phyloP scores from a whole-genome alignment of 164 flowering plant species.

The Tetrastigma voinierianum region DNA sequence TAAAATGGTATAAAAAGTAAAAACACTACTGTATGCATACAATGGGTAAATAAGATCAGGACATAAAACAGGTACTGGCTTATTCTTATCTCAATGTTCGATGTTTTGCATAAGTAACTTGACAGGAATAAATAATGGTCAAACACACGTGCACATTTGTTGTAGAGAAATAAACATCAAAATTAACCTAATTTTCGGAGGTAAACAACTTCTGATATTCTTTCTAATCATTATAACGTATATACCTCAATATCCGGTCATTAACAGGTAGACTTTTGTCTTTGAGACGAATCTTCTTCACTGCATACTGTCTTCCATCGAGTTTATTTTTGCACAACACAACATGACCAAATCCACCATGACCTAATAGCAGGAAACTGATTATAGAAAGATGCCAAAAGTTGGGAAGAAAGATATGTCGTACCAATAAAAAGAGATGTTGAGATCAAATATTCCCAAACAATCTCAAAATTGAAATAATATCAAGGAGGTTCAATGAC shows the following conservation, averaged over 20 bases:
- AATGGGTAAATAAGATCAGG: not conserved
- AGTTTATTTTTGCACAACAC: conserved; percentile 90
- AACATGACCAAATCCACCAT: conserved; percentile 98
- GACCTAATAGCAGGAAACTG: conserved; percentile 52
- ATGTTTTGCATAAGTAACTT: too few relatives aligned
- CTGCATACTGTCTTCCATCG: conserved; percentile 96
- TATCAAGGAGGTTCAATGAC: too few relatives aligned
- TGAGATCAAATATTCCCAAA: not conserved
- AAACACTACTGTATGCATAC: not conserved
- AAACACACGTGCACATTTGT: too few relatives aligned
- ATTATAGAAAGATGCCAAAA: not conserved
- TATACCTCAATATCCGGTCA: conserved; percentile 88
- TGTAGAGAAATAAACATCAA: not conserved
- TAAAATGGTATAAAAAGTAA: not conserved
- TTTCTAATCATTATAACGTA: not conserved
- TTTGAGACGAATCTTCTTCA: conserved; percentile 92
- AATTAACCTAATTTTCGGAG: not conserved
- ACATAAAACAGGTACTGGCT: not conserved
- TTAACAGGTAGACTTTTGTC: conserved; percentile 69
- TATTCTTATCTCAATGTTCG: too few relatives aligned
- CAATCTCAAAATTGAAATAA: too few relatives aligned
- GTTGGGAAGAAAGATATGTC: not conserved
- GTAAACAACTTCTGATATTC: not conserved
- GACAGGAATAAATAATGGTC: too few relatives aligned
- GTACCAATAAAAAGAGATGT: not conserved